Evolutionary conservation across 108 stramenopile genomes (phyloP).

Genomic region (Cyclostephanos invisitatus): DNA sequence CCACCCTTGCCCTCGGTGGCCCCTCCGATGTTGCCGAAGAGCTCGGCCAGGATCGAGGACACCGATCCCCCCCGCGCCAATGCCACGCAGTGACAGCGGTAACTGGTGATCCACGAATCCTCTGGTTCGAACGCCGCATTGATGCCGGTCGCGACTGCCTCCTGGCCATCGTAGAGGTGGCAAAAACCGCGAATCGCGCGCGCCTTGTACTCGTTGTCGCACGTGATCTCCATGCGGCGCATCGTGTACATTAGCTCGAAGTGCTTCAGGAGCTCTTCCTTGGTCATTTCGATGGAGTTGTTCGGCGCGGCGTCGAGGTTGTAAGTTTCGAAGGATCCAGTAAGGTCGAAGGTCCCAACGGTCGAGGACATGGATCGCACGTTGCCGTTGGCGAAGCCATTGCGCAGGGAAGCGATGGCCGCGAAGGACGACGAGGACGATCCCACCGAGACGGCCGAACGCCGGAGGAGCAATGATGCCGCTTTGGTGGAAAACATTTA

Average conservation of each 20-base stretch:
- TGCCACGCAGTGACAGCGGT: slow-evolving; percentile 97
- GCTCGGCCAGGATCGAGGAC: slow-evolving; percentile 84
- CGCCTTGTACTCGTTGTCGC: slow-evolving; percentile 99
- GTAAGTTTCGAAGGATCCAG: slow-evolving; percentile 81
- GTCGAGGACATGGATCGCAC: slow-evolving; percentile 41
- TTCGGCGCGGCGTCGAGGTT: slow-evolving; percentile 72
- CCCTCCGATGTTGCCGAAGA: slow-evolving; percentile 86
- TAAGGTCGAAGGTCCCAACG: slow-evolving; percentile 69
- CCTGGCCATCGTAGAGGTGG: slow-evolving; percentile 99
- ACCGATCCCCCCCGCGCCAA: slow-evolving; percentile 92
- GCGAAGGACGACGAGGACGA: slow-evolving; percentile 12
- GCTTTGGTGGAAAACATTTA: slow-evolving; percentile 42
- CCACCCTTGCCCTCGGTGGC: slow-evolving; percentile 96
- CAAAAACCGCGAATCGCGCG: slow-evolving; percentile 98
- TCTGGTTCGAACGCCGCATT: slow-evolving; percentile 82
- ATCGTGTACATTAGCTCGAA: slow-evolving; percentile 99
- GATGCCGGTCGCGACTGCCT: slow-evolving; percentile 98
- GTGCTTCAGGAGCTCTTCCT: slow-evolving; percentile 92
- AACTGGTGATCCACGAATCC: slow-evolving; percentile 96
- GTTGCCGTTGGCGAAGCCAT: background rate
- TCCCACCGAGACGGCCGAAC: slow-evolving; percentile 18
- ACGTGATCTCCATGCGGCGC: slow-evolving; percentile 99
- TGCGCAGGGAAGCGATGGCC: slow-evolving; percentile 8
- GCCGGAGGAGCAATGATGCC: slow-evolving; percentile 39
- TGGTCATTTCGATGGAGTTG: slow-evolving; percentile 73